Evolutionary conservation across 441 rosid species (phyloP).

Genomic region (Croton setiger): DNA sequence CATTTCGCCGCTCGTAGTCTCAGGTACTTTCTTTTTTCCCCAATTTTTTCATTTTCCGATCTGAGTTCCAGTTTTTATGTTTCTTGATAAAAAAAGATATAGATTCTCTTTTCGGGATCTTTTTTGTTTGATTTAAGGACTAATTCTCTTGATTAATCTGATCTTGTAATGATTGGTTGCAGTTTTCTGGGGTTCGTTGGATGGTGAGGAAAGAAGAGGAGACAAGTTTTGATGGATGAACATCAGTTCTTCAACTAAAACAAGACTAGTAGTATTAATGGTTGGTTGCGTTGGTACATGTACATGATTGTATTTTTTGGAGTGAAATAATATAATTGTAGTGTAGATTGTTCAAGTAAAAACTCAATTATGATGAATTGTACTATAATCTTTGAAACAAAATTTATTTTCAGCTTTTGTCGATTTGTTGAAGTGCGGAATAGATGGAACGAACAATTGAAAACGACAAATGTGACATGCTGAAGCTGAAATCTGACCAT

Average conservation of each 20-base stretch:
- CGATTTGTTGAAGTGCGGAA: not conserved
- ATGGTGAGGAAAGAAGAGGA: slow-evolving; percentile 33
- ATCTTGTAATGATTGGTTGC: slow-evolving; percentile 14
- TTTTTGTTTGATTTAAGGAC: not conserved
- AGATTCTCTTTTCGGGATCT: not conserved
- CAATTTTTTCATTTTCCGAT: not conserved
- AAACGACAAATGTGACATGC: too few relatives aligned
- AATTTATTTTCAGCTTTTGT: not conserved
- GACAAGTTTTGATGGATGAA: not conserved
- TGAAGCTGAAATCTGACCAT: too few relatives aligned
- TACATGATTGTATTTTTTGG: not conserved
- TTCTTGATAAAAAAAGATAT: not conserved
- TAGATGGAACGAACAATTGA: too few relatives aligned
- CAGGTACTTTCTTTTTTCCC: slow-evolving; percentile 29
- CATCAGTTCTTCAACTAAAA: slow-evolving; percentile 1
- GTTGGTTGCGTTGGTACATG: slow-evolving; percentile 11
- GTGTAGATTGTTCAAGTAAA: not conserved
- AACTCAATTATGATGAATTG: not conserved
- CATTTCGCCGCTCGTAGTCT: slow-evolving; percentile 47
- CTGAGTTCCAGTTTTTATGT: not conserved
- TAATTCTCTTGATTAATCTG: not conserved
- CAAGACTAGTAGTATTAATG: not conserved
- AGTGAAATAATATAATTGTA: not conserved
- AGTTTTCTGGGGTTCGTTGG: slow-evolving; percentile 63
- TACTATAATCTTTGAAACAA: not conserved